Evolutionary conservation across 768 basidiomycete genomes (phyloP).

Genomic region (Suillus paluster): DNA sequence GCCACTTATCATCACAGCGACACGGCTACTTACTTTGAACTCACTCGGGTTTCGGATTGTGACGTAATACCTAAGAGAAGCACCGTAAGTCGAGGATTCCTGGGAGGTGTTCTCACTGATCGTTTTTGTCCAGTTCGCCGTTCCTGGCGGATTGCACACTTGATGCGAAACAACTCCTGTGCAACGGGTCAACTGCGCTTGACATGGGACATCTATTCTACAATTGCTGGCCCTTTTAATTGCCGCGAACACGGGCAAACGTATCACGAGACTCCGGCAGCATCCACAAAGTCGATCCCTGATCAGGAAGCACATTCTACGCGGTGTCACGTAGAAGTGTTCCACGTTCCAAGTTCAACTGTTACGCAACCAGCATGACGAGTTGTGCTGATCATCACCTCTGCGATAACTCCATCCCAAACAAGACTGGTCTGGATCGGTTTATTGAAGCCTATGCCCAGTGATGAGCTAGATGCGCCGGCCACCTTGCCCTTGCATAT

Average conservation of each 20-base stretch:
- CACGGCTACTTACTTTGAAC: too few relatives aligned
- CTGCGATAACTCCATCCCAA: neutral
- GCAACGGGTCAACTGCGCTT: neutral
- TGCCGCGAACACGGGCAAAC: neutral
- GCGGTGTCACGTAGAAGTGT: too few relatives aligned
- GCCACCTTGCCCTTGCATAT: neutral
- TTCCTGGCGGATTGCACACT: neutral
- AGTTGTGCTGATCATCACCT: neutral
- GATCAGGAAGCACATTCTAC: neutral
- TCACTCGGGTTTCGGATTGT: neutral
- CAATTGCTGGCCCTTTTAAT: neutral
- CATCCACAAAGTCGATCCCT: neutral
- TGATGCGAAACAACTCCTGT: neutral
- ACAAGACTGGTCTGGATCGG: neutral
- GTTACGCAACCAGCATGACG: neutral
- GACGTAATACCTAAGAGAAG: too few relatives aligned
- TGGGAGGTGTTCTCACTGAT: neutral
- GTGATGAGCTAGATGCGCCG: neutral
- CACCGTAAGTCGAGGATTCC: too few relatives aligned
- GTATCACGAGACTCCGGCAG: neutral
- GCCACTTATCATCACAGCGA: too few relatives aligned
- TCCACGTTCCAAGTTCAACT: too few relatives aligned
- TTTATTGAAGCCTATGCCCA: neutral
- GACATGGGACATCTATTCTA: neutral
- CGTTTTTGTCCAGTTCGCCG: neutral